Evolutionary conservation across 768 basidiomycete species (phyloP), one percentile per base, ranked within the genome.

Genomic region (Ramaria rubella): DNA sequence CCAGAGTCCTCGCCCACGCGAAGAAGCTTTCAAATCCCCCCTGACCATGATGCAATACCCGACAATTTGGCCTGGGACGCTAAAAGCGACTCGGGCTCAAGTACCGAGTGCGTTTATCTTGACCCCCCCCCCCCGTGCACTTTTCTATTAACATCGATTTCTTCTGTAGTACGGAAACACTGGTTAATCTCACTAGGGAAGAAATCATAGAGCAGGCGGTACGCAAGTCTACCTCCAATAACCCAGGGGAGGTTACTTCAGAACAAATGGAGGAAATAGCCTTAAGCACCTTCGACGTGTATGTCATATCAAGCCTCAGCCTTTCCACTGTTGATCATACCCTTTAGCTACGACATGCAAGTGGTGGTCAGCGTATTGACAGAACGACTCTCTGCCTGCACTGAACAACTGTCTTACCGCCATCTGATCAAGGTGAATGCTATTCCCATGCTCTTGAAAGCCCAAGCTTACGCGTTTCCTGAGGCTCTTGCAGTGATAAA

Each of bases 341-440:
- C n/a, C n/a, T 42, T 5, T 30, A 54, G 52, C n/a, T n/a, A 42
- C 24, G 26, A 1, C 6, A 15, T 54, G 14, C 19, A 40, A 40
- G 29, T 54, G 17, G n/a, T 54, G 11, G 27, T 54, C 1, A 40
- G 52, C 29, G 29, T 54, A 9, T n/a, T 54, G 24, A 15, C 43
- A 17, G 52, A 54, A 40, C 29, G 38, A 42, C 21, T 54, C 29
- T 26, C 36, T 7, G 27, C 12, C 23, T 4, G 9, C 14, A 42
- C 40, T 27, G 38, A 19, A 43, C 23, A 44, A 54, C 42, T 14
- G 24, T 33, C 12, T n/a, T 36, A 29, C 19, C n/a, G 21, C 51
- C 30, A 52, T 54, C 43, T 54, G 15, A 44, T 26, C 34, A 54
- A 54, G 52, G 52, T 54, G 26, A 24, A 8, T 19, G n/a, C 52